phyloP scores from a whole-genome alignment of 495 filamentous ascomycete genomes.

The Pseudoneurospora amorphoporcata region DNA sequence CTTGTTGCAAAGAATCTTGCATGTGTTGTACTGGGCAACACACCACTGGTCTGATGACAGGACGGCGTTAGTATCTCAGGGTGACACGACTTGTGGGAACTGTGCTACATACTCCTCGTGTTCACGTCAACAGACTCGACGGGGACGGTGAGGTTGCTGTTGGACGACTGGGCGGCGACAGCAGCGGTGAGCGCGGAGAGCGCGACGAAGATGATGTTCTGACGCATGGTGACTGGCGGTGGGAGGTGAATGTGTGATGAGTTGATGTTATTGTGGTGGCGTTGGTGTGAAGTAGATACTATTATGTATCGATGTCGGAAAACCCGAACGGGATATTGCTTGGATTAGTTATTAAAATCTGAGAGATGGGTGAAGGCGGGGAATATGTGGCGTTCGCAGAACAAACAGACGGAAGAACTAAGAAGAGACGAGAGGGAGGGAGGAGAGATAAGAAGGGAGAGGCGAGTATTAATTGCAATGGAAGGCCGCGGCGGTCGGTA shows the following conservation, averaged over 20 bases:
- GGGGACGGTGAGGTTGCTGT: conserved; percentile 25
- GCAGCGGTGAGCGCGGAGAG: conserved; percentile 19
- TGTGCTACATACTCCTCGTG: conserved; percentile 11
- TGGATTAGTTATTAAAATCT: background rate
- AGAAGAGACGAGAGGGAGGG: conserved; percentile 1
- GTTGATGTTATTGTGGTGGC: background rate
- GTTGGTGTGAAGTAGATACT: background rate
- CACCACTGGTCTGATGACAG: conserved; percentile 21
- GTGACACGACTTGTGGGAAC: background rate
- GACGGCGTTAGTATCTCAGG: background rate
- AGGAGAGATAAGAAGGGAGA: conserved; percentile 3
- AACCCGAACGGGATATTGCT: background rate
- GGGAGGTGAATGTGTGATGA: background rate
- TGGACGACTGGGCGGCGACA: conserved; percentile 16
- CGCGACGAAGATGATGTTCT: conserved; percentile 18
- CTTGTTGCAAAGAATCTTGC: conserved; percentile 21
- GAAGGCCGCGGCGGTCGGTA: background rate
- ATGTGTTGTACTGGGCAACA: conserved; percentile 25
- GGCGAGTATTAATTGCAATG: background rate
- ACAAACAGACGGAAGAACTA: background rate
- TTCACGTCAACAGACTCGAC: conserved; percentile 6
- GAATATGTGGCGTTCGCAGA: background rate
- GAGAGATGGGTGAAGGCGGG: background rate
- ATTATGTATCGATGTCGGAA: background rate
- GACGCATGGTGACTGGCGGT: conserved; percentile 19